Conservation (phyloP, 1,284 basidiomycete species). For the Mycosarcoma mackinlayi region DNA sequence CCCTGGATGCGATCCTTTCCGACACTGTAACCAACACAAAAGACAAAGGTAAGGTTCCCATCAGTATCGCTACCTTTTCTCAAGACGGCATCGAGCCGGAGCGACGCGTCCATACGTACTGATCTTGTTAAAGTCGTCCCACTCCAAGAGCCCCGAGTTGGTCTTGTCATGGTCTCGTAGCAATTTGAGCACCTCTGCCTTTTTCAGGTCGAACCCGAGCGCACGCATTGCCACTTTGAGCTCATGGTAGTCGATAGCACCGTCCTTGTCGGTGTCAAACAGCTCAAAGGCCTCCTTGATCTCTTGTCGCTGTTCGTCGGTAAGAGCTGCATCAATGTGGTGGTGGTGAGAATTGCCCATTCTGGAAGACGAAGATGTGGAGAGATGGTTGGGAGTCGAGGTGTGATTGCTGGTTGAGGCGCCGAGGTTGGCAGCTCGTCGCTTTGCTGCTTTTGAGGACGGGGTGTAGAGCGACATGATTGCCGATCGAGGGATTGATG, state of each 20-base stretch:
- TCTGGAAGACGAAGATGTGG: conserved; percentile 23
- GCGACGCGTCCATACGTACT: conserved; percentile 87
- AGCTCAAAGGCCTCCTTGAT: conserved; percentile 99
- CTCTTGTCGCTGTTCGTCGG: conserved; percentile 95
- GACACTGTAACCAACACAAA: conserved; percentile 77
- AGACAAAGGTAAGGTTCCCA: background rate
- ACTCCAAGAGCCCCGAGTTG: conserved; percentile 90
- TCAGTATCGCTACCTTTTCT: background rate
- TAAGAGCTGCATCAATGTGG: conserved; percentile 70
- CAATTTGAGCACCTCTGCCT: conserved; percentile 95
- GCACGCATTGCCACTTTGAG: conserved; percentile 98
- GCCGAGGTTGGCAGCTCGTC: conserved; percentile 32
- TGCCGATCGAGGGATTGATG: background rate
- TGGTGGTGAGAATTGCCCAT: conserved; percentile 36
- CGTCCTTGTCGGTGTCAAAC: conserved; percentile 98
- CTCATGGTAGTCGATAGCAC: conserved; percentile 86
- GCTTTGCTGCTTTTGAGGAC: conserved; percentile 45
- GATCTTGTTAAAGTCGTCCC: conserved; percentile 92
- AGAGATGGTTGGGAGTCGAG: conserved; percentile 29
- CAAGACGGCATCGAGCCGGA: too few species aligned
- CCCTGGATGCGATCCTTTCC: conserved; percentile 88
- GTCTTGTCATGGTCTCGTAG: conserved; percentile 91
- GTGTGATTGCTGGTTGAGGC: conserved; percentile 31
- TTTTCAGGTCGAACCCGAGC: conserved; percentile 96
- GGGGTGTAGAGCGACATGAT: conserved; percentile 56